Base-by-base conservation (phyloP, 1,284 basidiomycete species). In the Melanopsichium pennsylvanicum region DNA sequence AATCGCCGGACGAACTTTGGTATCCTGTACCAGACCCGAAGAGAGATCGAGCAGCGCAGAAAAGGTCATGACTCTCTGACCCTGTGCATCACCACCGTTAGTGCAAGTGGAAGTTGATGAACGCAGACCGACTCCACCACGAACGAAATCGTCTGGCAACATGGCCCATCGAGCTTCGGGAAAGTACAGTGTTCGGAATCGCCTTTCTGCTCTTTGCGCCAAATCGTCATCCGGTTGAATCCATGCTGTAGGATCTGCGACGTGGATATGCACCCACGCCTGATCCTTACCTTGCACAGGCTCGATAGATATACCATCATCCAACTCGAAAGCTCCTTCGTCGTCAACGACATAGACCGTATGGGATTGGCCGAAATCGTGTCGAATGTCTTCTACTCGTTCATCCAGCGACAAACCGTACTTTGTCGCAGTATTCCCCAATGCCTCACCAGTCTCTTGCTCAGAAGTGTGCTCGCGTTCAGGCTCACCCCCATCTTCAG, bases 301-400 rank as follows among this genome's bases (percentile, higher is more conserved):
- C 49, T 76, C 72, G 40, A 97, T 79, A 0, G 93, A 95, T 29
- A 99, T 78, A 1, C 93, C 96, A 80, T 99, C 96, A 75, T 99
- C 96, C 23, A 98, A 86, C 81, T 99, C 96, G 71, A 89, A 83
- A 0, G 96, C 94, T 5, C 75, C 80, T 0, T 84, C 77, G 70
- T 93, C 91, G 79, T 99, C 96, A 50, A 99, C 89, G 16, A 97
- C 90, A 81, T 89, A 97, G 1, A 93, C 92, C 0, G 88, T 88
- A 50, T 90, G 81, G 58, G 88, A 45, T 13, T 42, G 74, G 11
- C 90, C 90, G 80, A 93, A 97, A 82, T 97, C 95, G 74, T 91
- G 85, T n/a, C 66, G 18, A 4, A 69, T 56, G 2, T 33, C 37
- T 32, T 69, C 66, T 4, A 58, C 27, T n/a, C 47, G 45, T 16